A percentile compares a stretch with the other conserved stretches of the same genome.
Conservation (phyloP, 2,329 filamentous ascomycete genomes). For the Aspergillus sp. region DNA sequence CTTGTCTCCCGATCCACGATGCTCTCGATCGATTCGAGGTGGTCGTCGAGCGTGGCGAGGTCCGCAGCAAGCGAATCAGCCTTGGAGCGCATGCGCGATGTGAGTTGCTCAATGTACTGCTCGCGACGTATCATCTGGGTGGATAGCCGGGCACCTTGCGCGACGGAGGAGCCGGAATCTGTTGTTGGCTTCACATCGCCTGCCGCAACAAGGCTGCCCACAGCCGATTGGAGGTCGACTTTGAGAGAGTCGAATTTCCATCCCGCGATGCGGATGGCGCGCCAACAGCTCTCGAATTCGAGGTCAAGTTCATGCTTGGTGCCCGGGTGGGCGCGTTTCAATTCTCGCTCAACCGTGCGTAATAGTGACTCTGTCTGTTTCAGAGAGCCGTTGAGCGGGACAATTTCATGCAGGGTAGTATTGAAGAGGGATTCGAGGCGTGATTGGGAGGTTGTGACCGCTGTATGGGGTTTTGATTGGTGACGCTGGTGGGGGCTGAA, state of each 20-base stretch:
- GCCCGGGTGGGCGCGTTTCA: conserved; percentile 35
- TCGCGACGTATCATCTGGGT: conserved; percentile 37
- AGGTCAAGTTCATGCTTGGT: conserved; percentile 42
- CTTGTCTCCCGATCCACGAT: conserved; percentile 33
- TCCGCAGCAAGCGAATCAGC: conserved; percentile 34
- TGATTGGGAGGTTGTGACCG: conserved; percentile 25
- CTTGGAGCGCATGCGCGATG: conserved; percentile 38
- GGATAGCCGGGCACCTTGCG: conserved; percentile 34
- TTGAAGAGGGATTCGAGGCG: conserved; percentile 37
- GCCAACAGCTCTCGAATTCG: conserved; percentile 41
- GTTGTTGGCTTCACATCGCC: conserved; percentile 10
- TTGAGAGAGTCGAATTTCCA: conserved; percentile 42
- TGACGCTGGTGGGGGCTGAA: conserved; percentile 14
- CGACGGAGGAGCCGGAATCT: conserved; percentile 17
- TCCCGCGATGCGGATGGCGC: conserved; percentile 36
- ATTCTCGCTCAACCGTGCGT: conserved; percentile 29
- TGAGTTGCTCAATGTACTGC: conserved; percentile 39
- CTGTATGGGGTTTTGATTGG: conserved; percentile 10
- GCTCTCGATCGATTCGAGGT: conserved; percentile 39
- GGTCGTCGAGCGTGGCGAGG: conserved; percentile 40
- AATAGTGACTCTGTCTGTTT: conserved; percentile 39
- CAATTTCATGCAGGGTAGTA: conserved; percentile 33
- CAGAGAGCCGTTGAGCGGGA: conserved; percentile 30
- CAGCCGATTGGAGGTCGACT: conserved; percentile 40
- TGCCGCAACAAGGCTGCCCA: conserved; percentile 39